A percentile compares a stretch with the other conserved stretches of the same genome.
Conservation (phyloP, 768 basidiomycete species). For the Multifurca ochricompacta region DNA sequence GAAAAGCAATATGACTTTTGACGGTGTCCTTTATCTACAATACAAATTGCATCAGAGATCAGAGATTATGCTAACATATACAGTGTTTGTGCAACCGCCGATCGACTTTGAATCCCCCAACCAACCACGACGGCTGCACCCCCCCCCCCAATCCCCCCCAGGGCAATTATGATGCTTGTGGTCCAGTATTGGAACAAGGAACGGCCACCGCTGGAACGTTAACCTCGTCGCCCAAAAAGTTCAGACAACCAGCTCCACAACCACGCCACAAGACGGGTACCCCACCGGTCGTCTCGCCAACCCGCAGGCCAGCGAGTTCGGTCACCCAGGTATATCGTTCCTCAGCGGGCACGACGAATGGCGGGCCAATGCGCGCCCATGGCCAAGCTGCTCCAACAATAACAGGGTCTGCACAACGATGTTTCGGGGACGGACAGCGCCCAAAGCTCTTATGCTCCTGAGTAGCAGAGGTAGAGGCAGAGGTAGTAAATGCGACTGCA, state of each 20-base stretch:
- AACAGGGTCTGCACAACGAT: not conserved
- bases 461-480: too few relatives aligned
- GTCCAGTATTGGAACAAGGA: too few relatives aligned
- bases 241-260: constrained; percentile 16
- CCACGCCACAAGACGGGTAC: constrained; percentile 21
- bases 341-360: constrained; percentile 14
- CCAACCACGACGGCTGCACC: too few relatives aligned
- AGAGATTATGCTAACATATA: too few relatives aligned
- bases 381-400: not conserved
- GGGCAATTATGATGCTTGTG: too few relatives aligned
- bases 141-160: too few relatives aligned
- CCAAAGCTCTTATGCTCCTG: constrained; percentile 5
- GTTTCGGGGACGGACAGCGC: constrained; percentile 18
- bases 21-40: too few relatives aligned
- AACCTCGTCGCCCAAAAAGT: constrained; percentile 3
- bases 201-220: too few relatives aligned
- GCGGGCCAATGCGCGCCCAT: constrained; percentile 15
- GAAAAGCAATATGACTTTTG: too few relatives aligned
- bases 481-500: not conserved
- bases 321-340: constrained; percentile 19
- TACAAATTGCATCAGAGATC: too few relatives aligned
- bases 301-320: constrained; percentile 11
- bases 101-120: too few relatives aligned
- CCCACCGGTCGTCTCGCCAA: constrained; percentile 16
- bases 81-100: too few relatives aligned